These are phyloP conservation scores for Ceratobasidium sp. DNA, from an alignment of 1,284 basidiomycete genomes.

Conservation along the genomic window DNA sequence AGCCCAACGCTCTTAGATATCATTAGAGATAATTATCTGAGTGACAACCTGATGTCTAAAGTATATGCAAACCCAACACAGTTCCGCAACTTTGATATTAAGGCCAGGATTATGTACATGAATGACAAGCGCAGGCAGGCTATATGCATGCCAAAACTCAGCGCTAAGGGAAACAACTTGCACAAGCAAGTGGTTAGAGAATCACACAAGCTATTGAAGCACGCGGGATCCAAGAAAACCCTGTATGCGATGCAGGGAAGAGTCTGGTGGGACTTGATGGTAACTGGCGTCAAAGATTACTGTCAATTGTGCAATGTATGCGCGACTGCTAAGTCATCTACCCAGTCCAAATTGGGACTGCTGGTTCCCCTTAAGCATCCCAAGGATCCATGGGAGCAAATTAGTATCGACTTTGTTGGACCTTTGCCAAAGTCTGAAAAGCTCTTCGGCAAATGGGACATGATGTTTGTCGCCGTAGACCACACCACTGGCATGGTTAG, in stretches of 20 bases:
- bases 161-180: neutral
- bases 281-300: constrained; percentile 52
- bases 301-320: constrained; percentile 55
- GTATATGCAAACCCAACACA: constrained; percentile 52
- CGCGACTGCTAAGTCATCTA: constrained; percentile 53
- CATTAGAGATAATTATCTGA: constrained; percentile 45
- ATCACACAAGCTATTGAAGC: constrained; percentile 37
- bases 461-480: constrained; percentile 60
- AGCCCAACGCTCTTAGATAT: neutral
- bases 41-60: constrained; percentile 54
- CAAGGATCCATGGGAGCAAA: constrained; percentile 41
- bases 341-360: constrained; percentile 54
- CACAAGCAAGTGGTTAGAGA: constrained; percentile 39
- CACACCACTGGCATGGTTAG: constrained; percentile 58
- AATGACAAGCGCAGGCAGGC: constrained; percentile 45
- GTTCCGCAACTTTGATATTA: constrained; percentile 54
- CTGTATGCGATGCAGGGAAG: constrained; percentile 23
- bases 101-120: constrained; percentile 54
- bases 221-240: constrained; percentile 50
- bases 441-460: constrained; percentile 58
- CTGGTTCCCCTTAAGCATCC: constrained; percentile 50
- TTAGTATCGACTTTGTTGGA: constrained; percentile 64
- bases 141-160: constrained; percentile 59
- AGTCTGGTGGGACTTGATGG: constrained; percentile 52
- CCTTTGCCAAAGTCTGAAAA: constrained; percentile 59